Conservation (phyloP, 176 grass and related monocot species). For the Eleusine indica region DNA sequence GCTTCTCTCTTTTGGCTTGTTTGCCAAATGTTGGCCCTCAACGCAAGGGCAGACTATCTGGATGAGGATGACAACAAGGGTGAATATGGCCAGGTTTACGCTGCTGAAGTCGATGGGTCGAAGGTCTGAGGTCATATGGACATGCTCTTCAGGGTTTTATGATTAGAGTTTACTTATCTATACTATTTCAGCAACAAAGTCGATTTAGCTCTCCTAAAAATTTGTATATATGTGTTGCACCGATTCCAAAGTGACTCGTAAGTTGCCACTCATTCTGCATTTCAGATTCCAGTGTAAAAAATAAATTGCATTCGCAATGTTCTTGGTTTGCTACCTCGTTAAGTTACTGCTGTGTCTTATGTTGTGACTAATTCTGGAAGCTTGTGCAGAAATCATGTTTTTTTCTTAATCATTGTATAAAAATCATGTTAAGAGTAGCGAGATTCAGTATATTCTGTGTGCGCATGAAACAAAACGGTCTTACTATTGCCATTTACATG, state of each 20-base stretch:
- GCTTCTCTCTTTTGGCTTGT: constrained; percentile 75
- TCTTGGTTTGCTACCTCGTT: not conserved
- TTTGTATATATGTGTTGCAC: constrained; percentile 36
- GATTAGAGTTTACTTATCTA: constrained; percentile 9
- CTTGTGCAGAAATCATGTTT: not conserved
- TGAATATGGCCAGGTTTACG: constrained; percentile 72
- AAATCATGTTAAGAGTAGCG: not conserved
- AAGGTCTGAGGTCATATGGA: constrained; percentile 35
- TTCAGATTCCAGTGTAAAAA: constrained; percentile 25
- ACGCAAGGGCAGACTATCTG: constrained; percentile 73
- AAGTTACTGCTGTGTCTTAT: not conserved
- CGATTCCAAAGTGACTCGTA: constrained; percentile 22
- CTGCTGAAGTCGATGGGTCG: constrained; percentile 12
- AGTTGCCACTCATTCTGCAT: constrained; percentile 14
- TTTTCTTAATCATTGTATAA: not conserved
- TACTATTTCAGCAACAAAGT: constrained; percentile 20
- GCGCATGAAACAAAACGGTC: not conserved
- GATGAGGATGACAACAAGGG: constrained; percentile 65
- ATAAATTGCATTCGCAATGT: constrained; percentile 7
- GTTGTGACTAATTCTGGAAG: not conserved
- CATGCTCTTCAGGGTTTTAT: not conserved
- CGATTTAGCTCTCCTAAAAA: constrained; percentile 33
- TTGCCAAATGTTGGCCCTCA: constrained; percentile 70
- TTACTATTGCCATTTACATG: not conserved
- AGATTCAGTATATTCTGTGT: not conserved